Evolutionary conservation across 2,329 filamentous ascomycete genomes (phyloP).

Genomic region (Xylariaceae sp.): DNA sequence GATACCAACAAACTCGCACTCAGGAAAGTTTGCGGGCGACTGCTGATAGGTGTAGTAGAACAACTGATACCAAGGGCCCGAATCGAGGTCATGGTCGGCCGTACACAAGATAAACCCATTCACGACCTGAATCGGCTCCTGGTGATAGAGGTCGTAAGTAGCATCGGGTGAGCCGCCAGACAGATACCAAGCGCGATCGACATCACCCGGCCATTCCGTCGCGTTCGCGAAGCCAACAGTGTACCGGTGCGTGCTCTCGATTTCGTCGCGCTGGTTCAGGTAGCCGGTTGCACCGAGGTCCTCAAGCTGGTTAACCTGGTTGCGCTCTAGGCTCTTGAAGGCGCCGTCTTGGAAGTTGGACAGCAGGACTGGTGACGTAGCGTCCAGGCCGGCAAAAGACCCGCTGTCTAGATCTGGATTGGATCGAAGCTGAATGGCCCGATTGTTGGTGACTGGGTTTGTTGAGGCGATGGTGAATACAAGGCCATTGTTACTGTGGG

Average conservation of each 20-base stretch:
- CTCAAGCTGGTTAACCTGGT: slow-evolving; percentile 17
- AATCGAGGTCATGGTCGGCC: slow-evolving; percentile 16
- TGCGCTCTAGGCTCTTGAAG: slow-evolving; percentile 15
- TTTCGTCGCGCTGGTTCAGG: slow-evolving; percentile 20
- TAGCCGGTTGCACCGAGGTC: slow-evolving; percentile 20
- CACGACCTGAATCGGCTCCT: slow-evolving; percentile 4
- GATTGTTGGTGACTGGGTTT: slow-evolving; percentile 20
- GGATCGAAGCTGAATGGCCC: slow-evolving; percentile 20
- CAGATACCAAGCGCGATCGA: slow-evolving; percentile 18
- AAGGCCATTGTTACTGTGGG: slow-evolving; percentile 19
- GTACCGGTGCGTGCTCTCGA: slow-evolving; percentile 15
- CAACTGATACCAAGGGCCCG: slow-evolving; percentile 20
- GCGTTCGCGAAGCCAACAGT: slow-evolving; percentile 21
- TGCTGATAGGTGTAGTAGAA: slow-evolving; percentile 16
- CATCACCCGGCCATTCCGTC: slow-evolving; percentile 16
- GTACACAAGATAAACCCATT: slow-evolving; percentile 20
- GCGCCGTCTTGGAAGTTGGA: slow-evolving; percentile 14
- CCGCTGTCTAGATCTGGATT: slow-evolving; percentile 9
- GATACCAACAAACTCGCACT: slow-evolving; percentile 20
- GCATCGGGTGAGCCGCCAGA: slow-evolving; percentile 9
- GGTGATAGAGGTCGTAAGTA: slow-evolving; percentile 17
- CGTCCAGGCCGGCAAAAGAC: slow-evolving; percentile 19
- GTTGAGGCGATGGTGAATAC: slow-evolving; percentile 16
- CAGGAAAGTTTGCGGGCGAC: slow-evolving; percentile 9
- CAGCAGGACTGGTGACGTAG: slow-evolving; percentile 18